Base-by-base conservation (phyloP, 345 rosid genomes). In the Psidium guajava region DNA sequence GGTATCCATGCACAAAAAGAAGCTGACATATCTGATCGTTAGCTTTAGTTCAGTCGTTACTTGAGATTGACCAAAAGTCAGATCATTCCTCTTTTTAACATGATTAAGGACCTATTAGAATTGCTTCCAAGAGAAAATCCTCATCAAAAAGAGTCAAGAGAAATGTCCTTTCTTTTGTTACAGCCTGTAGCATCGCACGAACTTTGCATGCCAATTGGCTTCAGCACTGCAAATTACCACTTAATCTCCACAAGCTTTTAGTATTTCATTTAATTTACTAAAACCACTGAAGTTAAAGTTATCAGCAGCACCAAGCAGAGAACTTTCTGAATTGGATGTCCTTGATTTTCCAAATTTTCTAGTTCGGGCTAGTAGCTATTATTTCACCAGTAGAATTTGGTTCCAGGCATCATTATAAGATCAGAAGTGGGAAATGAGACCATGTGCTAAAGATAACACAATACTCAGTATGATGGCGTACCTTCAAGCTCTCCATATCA, bases 401-500 rank as follows among this genome's bases (percentile, higher is more conserved):
- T 8, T 69, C 44, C 77, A 69, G 6, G 21, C 42, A 69, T 49
- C 54, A 82, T 51, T n/a, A 16, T 52, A 52, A 27, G 21, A 82
- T 20, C 51, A 77, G 54, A 80, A 59, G 44, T 51, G 57, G 54
- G n/a, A 61, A 75, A 82, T 47, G 56, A 59, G 82, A 59, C 80
- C 69, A 15, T 64, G 64, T 54, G 36, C 49, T 61, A 42, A 57
- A 54, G 44, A 24, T 5, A 58, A 50, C 51, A 84, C 21, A 52
- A 32, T 53, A 5, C 81, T 69, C 51, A 36, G 82, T 84, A 77
- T 84, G 84, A 87, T 16, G 61, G 64, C 86, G 75, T 86, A 97
- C 99, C 98, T 97, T 94, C 88, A 97, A 87, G 88, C 93, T 94
- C 90, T 93, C 98, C 69, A 93, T 89, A 85, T 97, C 99, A 61